Percentiles rank a stretch among this genome's conserved stretches.
phyloP scores from a whole-genome alignment of 2,329 filamentous ascomycete species.

The Claviceps cyperi region DNA sequence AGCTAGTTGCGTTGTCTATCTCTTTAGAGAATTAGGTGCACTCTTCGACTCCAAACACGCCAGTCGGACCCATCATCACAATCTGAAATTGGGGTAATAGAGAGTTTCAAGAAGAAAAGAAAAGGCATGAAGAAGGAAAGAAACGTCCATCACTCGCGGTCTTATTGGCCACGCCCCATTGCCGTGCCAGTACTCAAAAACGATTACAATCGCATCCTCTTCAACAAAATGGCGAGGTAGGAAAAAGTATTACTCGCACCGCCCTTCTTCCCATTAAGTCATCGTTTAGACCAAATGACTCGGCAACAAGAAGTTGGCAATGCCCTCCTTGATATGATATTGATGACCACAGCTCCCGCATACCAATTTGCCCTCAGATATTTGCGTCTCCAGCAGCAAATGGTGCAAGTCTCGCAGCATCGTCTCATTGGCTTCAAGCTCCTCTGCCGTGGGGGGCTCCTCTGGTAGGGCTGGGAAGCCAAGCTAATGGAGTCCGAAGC shows the following conservation, averaged over 20 bases:
- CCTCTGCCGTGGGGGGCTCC: conserved; percentile 45
- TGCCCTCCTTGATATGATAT: conserved; percentile 89
- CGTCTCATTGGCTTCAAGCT: conserved; percentile 51
- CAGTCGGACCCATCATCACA: neutral
- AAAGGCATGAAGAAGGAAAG: neutral
- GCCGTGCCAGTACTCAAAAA: neutral
- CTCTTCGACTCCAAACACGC: conserved; percentile 1
- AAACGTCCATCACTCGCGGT: neutral
- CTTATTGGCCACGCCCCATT: neutral
- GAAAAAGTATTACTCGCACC: conserved; percentile 85
- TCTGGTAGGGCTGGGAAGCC: conserved; percentile 63
- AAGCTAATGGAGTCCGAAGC: conserved; percentile 37
- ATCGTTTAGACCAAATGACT: conserved; percentile 57
- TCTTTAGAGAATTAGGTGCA: neutral
- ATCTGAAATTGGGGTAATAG: neutral
- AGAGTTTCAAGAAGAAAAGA: neutral
- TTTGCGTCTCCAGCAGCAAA: conserved; percentile 76
- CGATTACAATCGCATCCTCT: neutral
- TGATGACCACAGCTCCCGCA: conserved; percentile 88
- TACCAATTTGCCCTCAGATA: conserved; percentile 75
- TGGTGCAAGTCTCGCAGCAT: conserved; percentile 65
- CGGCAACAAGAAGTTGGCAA: conserved; percentile 88
- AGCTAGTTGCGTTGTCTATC: neutral
- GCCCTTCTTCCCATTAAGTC: conserved; percentile 42
- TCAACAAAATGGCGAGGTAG: conserved; percentile 50